Base-by-base conservation (phyloP, 2,329 filamentous ascomycete species). In the Colletotrichum orchidophilum region DNA sequence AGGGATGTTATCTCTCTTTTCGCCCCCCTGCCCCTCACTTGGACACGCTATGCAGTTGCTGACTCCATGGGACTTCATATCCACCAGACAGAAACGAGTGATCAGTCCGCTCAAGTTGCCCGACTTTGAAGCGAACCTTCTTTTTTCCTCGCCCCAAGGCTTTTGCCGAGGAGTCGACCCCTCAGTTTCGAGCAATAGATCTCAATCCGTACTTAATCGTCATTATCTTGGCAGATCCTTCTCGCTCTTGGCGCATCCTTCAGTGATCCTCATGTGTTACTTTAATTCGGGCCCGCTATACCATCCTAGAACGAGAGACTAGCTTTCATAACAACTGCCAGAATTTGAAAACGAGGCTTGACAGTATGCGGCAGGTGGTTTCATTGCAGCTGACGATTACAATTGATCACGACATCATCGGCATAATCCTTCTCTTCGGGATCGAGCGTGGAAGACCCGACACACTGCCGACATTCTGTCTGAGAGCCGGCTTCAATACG, bases 161-260 rank as follows among this genome's bases (percentile, higher is more conserved):
- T n/a, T n/a, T n/a, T n/a, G n/a, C 27, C 18, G 3, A 11, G 4
- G 13, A 5, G 8, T 18, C 9, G 18, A 1, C 3, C 29, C 18
- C 21, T 29, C 35, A n/a, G 5, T 5, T 1, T 57, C 29, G 50
- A 49, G 26, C 9, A 39, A 52, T 57, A n/a, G 26, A 50, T 61
- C 50, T 31, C 1, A 4, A n/a, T 29, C 33, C 4, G 50, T 55
- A 29, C 21, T 42, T 8, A 52, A 35, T 52, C 24, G 18, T 58
- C 57, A 42, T 26, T 15, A 31, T 53, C 68, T 70, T 67, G 68
- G 68, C 68, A 18, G n/a, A 70, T 70, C 68, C 68, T 70, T 18
- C n/a, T 54, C 4, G 1, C 18, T 27, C 57, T 62, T 61, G 57
- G 63, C 68, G 33, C 46, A 70, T 70, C 68, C 68, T 70, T 70